phyloP scores from a whole-genome alignment of 805 yeast genomes.

The Komagataella mondaviorum region DNA sequence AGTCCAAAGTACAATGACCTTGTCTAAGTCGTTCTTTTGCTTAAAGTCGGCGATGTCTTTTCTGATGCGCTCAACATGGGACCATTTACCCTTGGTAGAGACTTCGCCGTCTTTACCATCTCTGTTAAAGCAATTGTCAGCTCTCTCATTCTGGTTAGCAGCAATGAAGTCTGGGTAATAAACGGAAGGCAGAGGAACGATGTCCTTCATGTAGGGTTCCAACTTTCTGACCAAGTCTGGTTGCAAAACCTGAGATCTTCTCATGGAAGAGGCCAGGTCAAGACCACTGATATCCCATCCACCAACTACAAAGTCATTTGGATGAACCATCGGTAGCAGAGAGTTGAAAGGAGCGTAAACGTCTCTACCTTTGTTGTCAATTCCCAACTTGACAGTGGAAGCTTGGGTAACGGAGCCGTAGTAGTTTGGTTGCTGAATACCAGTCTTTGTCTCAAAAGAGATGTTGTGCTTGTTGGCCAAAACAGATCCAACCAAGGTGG shows the following conservation, averaged over 20 bases:
- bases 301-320: slow-evolving; percentile 79
- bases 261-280: slow-evolving; percentile 65
- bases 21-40: slow-evolving; percentile 56
- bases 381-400: slow-evolving; percentile 80
- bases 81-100: slow-evolving; percentile 61
- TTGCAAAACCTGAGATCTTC: slow-evolving; percentile 79
- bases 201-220: slow-evolving; percentile 42
- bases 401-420: slow-evolving; percentile 93
- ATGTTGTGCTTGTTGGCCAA: slow-evolving; percentile 76
- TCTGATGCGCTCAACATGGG: slow-evolving; percentile 78
- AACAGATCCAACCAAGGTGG: slow-evolving; percentile 76
- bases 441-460: slow-evolving; percentile 71
- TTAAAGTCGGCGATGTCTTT: slow-evolving; percentile 74
- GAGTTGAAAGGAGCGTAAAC: slow-evolving; percentile 88
- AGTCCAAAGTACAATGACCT: slow-evolving; percentile 88
- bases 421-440: slow-evolving; percentile 60
- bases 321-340: slow-evolving; percentile 76
- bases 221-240: slow-evolving; percentile 71
- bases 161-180: slow-evolving; percentile 97
- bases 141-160: slow-evolving; percentile 84
- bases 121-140: slow-evolving; percentile 70
- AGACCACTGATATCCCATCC: slow-evolving; percentile 90
- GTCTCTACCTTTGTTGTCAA: slow-evolving; percentile 71
- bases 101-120: slow-evolving; percentile 30
- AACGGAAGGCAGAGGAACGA: slow-evolving; percentile 68